These are phyloP conservation scores for Metahyphopichia silvanorum DNA, from an alignment of 805 yeast species.

Conservation along the genomic window DNA sequence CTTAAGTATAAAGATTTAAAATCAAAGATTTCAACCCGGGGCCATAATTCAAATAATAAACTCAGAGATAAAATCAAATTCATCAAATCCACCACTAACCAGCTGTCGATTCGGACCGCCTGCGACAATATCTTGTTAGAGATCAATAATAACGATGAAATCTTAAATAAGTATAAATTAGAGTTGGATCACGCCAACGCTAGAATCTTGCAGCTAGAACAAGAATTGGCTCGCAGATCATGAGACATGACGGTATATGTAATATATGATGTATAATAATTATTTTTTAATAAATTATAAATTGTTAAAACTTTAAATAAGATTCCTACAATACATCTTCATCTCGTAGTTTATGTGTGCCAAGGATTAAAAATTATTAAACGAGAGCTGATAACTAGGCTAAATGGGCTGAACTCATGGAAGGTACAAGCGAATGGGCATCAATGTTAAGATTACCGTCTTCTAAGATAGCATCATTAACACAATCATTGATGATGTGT, in stretches of 20 bases:
- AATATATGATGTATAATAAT: too few species aligned
- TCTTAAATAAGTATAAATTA: constrained; percentile 14
- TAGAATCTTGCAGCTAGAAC: constrained; percentile 16
- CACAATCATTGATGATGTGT: constrained; percentile 33
- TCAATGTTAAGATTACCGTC: constrained; percentile 28
- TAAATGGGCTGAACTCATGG: constrained; percentile 19
- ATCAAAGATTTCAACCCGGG: constrained; percentile 2
- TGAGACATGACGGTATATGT: too few species aligned
- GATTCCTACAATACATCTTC: too few species aligned
- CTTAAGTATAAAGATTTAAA: constrained; percentile 23
- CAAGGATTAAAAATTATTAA: too few species aligned
- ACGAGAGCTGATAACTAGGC: too few species aligned
- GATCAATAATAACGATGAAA: constrained; percentile 8
- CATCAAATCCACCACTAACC: constrained; percentile 19
- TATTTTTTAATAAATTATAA: too few species aligned
- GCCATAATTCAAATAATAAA: constrained; percentile 6
- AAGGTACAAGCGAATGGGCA: constrained; percentile 28
- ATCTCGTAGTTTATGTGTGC: too few species aligned
- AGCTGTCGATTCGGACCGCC: constrained; percentile 13
- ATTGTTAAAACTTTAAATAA: too few species aligned
- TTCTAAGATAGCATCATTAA: constrained; percentile 41
- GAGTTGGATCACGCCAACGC: constrained; percentile 22
- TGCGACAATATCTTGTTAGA: constrained; percentile 21
- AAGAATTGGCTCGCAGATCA: too few species aligned
- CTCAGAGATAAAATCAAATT: constrained; percentile 15